Evolutionary conservation across 169 alveolate genomes (phyloP), one percentile per base, ranked within the genome.

Genomic region (Theileria parva): DNA sequence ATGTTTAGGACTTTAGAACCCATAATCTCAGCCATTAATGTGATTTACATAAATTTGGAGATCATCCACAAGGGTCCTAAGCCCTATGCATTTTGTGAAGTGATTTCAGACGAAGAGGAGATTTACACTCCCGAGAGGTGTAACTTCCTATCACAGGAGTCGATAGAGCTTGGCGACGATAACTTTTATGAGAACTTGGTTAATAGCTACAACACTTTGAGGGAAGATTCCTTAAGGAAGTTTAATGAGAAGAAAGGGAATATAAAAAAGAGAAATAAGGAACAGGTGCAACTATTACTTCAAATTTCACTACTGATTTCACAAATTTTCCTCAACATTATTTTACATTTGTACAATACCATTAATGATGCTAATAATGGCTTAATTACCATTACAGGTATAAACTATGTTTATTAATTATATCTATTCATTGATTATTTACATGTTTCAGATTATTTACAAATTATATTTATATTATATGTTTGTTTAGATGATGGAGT

Each of bases 1-100:
- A n/a, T 55, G 30, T 44, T 51, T 39, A 39, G 73, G 23, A 30
- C 73, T 17, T 59, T 81, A 48, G 88, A 81, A 23, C 71, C 88
- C 50, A 63, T 81, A 50, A 65, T 81, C 9, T 81, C 88, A 2
- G 74, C 88, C 2, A 74, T 77, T 4, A 81, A 81, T 39, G 85
- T 81, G 34, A 48, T 77, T 44, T 72, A 74, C n/a, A 74, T 81
- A 0, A 81, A 81, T 44, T 57, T 81, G 44, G 72, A 74, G 79
- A 28, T 69, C 48, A 23, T 69, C 28, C 27, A 69, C 66, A 57
- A 69, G 50, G 69, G 28, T 9, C 66, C 61, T 5, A 32, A 15
- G 50, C 50, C 51, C n/a, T n/a, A 59, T 19, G 66, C 27, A 15
- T 15, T n/a, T 8, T 55, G 64, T 21, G 64, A 55, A 21, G 64